Evolutionary conservation across 2,329 filamentous ascomycete genomes (phyloP), one percentile per base, ranked within the genome.

Genomic region (Didymella keratinophila): DNA sequence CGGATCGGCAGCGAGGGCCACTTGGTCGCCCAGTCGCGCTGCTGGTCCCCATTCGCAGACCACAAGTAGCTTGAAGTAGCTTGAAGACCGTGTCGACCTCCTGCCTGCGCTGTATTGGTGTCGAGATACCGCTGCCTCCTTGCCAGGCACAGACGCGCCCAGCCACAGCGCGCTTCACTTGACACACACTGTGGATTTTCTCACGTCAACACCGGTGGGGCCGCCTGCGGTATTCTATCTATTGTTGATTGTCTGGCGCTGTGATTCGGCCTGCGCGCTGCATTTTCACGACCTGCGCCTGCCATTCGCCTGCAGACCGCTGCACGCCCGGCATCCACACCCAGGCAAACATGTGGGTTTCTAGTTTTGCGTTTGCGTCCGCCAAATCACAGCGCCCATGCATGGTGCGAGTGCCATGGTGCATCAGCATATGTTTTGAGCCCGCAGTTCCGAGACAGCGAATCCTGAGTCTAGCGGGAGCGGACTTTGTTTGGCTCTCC

Each of bases 191-290:
- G 20, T 28, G 28, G n/a, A 27, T 36, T 25, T 30, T 37, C 37
- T 44, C 48, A 47, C 27, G 48, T 44, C 55, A 45, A 32, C 9
- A 14, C 16, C 23, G 10, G 44, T 48, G 42, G 32, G 34, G 25
- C 25, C 23, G 34, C 14, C 20, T 7, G 21, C 28, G 3, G 23
- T 20, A 20, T 41, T 20, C 55, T 48, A 20, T 43, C 53, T 54
- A 47, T 62, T 58, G 32, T 27, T 25, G 43, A 32, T 16, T 5
- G 37, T 49, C 51, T 56, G 42, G 58, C 53, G 39, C 57, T 32
- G 61, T 68, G 64, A 68, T 68, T 64, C 58, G 50, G 58, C 50
- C 61, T 59, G 48, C 41, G 42, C 52, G 27, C 47, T 56, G 52
- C 55, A 54, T 63, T 65, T 63, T 42, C 47, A 42, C 5, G 1